Percentiles rank a stretch among this genome's conserved stretches.
These are phyloP conservation scores for Pseudognaphalium luteoalbum DNA, from an alignment of 129 eudicot species.

Conservation along the genomic window DNA sequence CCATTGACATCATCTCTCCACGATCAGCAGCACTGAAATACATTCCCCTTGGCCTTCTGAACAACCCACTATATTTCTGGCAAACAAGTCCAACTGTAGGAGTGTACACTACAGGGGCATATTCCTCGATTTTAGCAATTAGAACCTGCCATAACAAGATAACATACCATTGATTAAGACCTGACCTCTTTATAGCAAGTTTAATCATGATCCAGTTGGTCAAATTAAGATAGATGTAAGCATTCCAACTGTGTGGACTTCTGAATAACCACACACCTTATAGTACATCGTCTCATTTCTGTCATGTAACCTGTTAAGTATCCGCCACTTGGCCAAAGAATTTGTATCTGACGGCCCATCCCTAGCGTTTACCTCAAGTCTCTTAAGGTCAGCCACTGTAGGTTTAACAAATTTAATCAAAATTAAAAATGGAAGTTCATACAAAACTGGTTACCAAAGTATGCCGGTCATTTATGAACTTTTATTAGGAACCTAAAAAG, in stretches of 20 bases:
- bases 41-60: slow-evolving; percentile 98
- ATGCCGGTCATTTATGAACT: not conserved
- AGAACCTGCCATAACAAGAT: slow-evolving; percentile 55
- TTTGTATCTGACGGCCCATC: slow-evolving; percentile 95
- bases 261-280: slow-evolving; percentile 53
- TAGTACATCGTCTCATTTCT: slow-evolving; percentile 99
- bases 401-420: slow-evolving; percentile 18
- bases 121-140: slow-evolving; percentile 90
- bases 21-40: slow-evolving; percentile 94
- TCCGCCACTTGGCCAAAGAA: slow-evolving; percentile 93
- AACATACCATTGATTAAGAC: slow-evolving; percentile 12
- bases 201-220: not conserved
- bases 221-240: not conserved
- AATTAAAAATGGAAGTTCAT: not conserved
- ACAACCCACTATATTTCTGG: slow-evolving; percentile 91
- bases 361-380: slow-evolving; percentile 76
- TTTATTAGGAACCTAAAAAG: not conserved
- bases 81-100: slow-evolving; percentile 99
- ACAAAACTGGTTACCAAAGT: not conserved
- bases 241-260: not conserved
- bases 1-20: slow-evolving; percentile 99
- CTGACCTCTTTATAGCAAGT: not conserved
- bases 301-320: slow-evolving; percentile 91
- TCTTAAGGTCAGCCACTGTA: slow-evolving; percentile 89
- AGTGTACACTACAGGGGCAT: slow-evolving; percentile 96